Conservation (phyloP, 257 asterid genomes). For the Nicotiana tomentosiformis region DNA sequence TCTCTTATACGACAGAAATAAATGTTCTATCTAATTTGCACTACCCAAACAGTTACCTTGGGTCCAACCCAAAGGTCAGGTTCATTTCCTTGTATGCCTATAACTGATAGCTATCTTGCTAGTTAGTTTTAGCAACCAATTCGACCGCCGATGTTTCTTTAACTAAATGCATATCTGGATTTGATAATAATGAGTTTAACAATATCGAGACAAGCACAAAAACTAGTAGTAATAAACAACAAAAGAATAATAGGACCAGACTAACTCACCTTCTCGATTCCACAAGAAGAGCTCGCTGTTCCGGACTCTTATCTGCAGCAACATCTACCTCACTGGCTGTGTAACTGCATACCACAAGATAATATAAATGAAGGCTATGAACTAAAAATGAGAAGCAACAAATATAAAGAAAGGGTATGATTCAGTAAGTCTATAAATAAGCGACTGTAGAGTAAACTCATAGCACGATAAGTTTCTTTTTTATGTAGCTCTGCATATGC, state of each 20-base stretch:
- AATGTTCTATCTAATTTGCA: background rate
- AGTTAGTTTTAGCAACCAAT: background rate
- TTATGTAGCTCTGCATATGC: background rate
- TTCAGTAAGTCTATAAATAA: background rate
- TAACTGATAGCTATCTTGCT: background rate
- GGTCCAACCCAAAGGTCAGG: background rate
- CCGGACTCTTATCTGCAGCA: constrained; percentile 35
- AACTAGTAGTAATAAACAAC: background rate
- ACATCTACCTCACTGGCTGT: constrained; percentile 47
- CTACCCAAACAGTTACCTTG: background rate
- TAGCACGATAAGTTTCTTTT: background rate
- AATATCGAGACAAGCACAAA: background rate
- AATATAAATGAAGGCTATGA: background rate
- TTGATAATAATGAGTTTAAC: background rate
- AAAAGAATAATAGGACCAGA: background rate
- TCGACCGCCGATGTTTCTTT: background rate
- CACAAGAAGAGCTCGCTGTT: constrained; percentile 59
- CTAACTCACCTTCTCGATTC: constrained; percentile 67
- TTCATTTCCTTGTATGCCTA: background rate
- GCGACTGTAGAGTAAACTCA: background rate
- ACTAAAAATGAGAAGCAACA: constrained; percentile 4
- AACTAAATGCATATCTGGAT: background rate
- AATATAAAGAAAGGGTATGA: constrained; percentile 4
- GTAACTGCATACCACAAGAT: constrained; percentile 39
- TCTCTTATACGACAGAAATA: background rate